These are phyloP conservation scores for Dissophora globulifera DNA, from an alignment of 192 early-diverging fungal genomes.

Conservation along the genomic window DNA sequence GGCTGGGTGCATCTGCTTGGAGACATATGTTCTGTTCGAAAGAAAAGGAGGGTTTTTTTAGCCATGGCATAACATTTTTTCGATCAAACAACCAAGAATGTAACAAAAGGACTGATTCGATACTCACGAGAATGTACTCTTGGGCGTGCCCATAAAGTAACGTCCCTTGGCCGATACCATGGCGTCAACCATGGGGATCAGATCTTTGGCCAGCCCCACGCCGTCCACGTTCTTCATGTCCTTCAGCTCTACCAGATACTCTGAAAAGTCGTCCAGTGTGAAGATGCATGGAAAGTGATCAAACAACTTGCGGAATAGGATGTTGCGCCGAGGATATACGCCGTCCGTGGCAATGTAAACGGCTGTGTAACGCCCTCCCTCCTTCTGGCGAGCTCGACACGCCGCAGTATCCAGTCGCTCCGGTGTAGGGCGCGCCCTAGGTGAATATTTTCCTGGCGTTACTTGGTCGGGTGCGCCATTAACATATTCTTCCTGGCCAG, in stretches of 20 bases:
- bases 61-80: too few species aligned
- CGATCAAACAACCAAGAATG: too few species aligned
- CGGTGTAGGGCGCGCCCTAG: not conserved
- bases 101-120: too few species aligned
- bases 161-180: slow-evolving; percentile 62
- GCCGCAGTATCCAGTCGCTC: slow-evolving; percentile 5
- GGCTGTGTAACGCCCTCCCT: slow-evolving; percentile 32
- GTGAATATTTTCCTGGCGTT: too few species aligned
- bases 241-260: slow-evolving; percentile 36
- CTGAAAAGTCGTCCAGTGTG: slow-evolving; percentile 60
- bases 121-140: slow-evolving; percentile 60
- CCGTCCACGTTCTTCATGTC: slow-evolving; percentile 54
- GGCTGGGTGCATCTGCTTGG: slow-evolving; percentile 46
- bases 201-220: slow-evolving; percentile 54
- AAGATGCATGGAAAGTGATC: slow-evolving; percentile 65
- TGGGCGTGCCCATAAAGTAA: slow-evolving; percentile 61
- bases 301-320: slow-evolving; percentile 53
- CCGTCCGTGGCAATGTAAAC: slow-evolving; percentile 56
- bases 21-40: slow-evolving; percentile 41
- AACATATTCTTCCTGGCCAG: not conserved
- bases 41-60: too few species aligned
- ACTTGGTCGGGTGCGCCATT: too few species aligned
- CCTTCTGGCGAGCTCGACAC: slow-evolving; percentile 9
- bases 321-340: slow-evolving; percentile 48
- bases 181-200: slow-evolving; percentile 67